Evolutionary conservation across 495 filamentous ascomycete species (phyloP).

Genomic region (Pseudoneurospora amorphoporcata): DNA sequence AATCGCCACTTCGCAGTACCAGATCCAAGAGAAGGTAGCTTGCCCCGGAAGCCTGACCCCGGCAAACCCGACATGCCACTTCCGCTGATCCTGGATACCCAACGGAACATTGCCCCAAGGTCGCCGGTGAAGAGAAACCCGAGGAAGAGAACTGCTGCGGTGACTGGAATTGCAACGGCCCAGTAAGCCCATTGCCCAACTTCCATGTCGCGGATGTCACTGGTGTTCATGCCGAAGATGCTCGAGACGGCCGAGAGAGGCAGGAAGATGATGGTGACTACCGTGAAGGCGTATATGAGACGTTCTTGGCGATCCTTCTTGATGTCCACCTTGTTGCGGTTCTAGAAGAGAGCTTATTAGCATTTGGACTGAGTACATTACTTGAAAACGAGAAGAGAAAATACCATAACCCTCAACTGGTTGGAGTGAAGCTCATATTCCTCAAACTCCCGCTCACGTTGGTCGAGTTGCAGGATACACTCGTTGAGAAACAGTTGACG

Average conservation of each 20-base stretch:
- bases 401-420: conserved; percentile 15
- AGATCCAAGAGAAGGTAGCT: not conserved
- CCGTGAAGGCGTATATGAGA: conserved; percentile 47
- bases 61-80: not conserved
- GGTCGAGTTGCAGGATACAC: conserved; percentile 7
- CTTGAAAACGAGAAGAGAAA: not conserved
- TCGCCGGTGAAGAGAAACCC: conserved; percentile 26
- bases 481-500: conserved; percentile 21
- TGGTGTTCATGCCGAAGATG: conserved; percentile 52
- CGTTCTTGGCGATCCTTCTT: conserved; percentile 37
- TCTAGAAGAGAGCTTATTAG: conserved; percentile 8
- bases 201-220: conserved; percentile 41
- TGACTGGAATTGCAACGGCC: conserved; percentile 36
- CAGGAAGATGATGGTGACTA: conserved; percentile 53
- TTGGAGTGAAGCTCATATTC: conserved; percentile 1
- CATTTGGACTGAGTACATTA: not conserved
- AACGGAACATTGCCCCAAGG: conserved; percentile 1
- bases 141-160: conserved; percentile 26
- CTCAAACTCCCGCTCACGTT: conserved; percentile 11
- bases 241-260: conserved; percentile 53
- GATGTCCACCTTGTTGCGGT: conserved; percentile 24
- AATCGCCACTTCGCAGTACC: not conserved
- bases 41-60: not conserved
- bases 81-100: not conserved
- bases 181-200: conserved; percentile 39